These are phyloP conservation scores for Trichopus zeylanicus DNA, from an alignment of 116 monocot genomes.

Conservation along the genomic window DNA sequence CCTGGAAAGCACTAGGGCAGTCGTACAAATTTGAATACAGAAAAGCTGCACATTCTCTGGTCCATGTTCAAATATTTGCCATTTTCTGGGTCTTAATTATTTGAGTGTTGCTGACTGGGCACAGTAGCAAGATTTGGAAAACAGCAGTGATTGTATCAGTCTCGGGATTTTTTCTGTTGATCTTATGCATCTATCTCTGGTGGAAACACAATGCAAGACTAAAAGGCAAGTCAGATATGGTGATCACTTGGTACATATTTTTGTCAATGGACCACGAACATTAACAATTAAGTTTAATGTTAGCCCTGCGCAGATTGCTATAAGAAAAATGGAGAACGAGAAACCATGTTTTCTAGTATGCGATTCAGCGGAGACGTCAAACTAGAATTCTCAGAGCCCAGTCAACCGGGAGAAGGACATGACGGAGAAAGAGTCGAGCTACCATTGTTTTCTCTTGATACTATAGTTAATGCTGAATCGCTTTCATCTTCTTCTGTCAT, in stretches of 20 bases:
- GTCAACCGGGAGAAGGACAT: not conserved
- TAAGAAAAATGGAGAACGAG: conserved; percentile 8
- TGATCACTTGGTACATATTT: not conserved
- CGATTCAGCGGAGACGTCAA: not conserved
- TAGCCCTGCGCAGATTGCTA: conserved; percentile 11
- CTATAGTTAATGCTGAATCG: conserved; percentile 5
- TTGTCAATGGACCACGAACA: not conserved
- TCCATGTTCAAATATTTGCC: too few relatives aligned
- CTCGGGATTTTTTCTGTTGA: not conserved
- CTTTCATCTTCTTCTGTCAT: too few relatives aligned
- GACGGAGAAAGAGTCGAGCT: conserved; percentile 12
- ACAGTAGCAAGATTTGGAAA: conserved; percentile 3
- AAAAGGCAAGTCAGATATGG: not conserved
- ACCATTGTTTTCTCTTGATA: conserved; percentile 13
- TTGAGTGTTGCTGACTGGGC: not conserved
- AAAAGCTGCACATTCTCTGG: too few relatives aligned
- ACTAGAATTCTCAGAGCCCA: conserved; percentile 2
- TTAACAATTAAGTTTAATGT: not conserved
- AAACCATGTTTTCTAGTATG: not conserved
- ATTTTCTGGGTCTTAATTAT: too few relatives aligned
- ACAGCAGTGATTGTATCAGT: not conserved
- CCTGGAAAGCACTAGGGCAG: conserved; percentile 1
- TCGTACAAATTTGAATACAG: too few relatives aligned
- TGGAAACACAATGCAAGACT: conserved; percentile 7
- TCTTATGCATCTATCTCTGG: not conserved